A percentile compares a stretch with the other conserved stretches of the same genome.
phyloP scores from a whole-genome alignment of 2,329 filamentous ascomycete species.

The Fusarium duplospermum region DNA sequence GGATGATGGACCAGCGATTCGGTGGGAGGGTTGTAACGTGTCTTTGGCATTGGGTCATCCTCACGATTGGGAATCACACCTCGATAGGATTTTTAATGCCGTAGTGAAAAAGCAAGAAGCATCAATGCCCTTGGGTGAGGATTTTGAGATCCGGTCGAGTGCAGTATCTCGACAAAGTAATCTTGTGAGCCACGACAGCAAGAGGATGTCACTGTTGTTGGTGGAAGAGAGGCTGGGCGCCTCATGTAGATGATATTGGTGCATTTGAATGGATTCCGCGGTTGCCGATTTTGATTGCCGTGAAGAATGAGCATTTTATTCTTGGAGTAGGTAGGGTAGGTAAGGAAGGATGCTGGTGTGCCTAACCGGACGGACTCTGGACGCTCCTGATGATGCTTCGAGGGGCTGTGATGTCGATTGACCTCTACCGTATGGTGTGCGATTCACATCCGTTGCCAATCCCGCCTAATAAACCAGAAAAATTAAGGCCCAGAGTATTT shows the following conservation, averaged over 20 bases:
- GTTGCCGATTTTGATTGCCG: background rate
- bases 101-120: background rate
- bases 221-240: background rate
- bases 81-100: background rate
- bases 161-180: background rate
- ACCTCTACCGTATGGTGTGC: background rate
- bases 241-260: background rate
- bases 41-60: background rate
- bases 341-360: background rate
- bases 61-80: background rate
- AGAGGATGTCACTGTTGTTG: background rate
- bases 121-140: background rate
- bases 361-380: background rate
- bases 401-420: background rate
- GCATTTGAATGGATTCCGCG: background rate
- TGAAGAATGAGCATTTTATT: background rate
- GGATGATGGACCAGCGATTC: background rate
- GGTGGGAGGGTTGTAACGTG: background rate
- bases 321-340: background rate
- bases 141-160: background rate
- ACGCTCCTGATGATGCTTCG: background rate
- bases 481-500: background rate
- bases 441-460: background rate
- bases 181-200: background rate
- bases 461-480: background rate